phyloP scores from a whole-genome alignment of 441 rosid species.

The Gossypium davidsonii region DNA sequence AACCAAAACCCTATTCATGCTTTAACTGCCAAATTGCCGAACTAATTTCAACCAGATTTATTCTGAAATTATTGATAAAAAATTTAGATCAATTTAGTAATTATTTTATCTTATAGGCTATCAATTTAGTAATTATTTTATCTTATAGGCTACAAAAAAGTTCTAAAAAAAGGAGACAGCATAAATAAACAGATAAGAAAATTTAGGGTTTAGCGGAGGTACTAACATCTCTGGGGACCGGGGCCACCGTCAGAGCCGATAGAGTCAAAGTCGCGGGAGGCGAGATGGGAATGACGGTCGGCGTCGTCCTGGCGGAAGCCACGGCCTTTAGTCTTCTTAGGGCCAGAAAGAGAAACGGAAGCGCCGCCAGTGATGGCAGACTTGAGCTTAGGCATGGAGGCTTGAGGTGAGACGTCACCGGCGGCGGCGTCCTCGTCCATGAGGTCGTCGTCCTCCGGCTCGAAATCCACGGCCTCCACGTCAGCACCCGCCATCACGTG shows the following conservation, averaged over 20 bases:
- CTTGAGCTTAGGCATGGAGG: constrained; percentile 58
- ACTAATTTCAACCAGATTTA: neutral
- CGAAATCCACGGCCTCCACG: constrained; percentile 84
- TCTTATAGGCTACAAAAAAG: neutral
- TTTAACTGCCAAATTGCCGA: neutral
- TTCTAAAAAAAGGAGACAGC: neutral
- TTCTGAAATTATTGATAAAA: neutral
- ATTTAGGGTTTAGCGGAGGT: neutral
- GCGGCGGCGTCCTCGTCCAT: constrained; percentile 80
- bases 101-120: neutral
- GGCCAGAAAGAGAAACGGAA: constrained; percentile 31
- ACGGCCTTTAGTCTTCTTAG: constrained; percentile 81
- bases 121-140: neutral
- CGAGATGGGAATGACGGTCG: constrained; percentile 59
- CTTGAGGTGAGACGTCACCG: constrained; percentile 64
- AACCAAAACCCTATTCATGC: neutral
- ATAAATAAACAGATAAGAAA: neutral
- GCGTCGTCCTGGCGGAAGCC: constrained; percentile 76
- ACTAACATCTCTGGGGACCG: constrained; percentile 83
- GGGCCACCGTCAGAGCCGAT: constrained; percentile 70
- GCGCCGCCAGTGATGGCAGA: constrained; percentile 59
- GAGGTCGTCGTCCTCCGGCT: constrained; percentile 92
- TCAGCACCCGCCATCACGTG: constrained; percentile 51
- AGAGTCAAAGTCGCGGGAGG: constrained; percentile 79
- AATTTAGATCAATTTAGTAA: neutral